phyloP scores from a whole-genome alignment of 1,284 basidiomycete species.

The Omphalotus olearius region DNA sequence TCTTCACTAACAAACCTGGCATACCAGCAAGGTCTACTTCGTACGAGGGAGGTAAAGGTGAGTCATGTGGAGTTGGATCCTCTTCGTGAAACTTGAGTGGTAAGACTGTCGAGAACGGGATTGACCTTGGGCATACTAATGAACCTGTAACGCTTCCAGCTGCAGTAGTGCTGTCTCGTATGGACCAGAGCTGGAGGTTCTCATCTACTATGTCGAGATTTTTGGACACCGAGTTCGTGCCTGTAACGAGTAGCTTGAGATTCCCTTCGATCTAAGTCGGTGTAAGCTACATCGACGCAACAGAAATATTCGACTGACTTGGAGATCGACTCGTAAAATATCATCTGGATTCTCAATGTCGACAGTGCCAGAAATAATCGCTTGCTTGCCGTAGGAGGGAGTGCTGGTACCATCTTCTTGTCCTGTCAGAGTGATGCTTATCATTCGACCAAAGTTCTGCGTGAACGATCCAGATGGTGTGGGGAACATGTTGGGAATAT shows the following conservation, averaged over 20 bases:
- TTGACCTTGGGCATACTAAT: not conserved
- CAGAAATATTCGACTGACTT: not conserved
- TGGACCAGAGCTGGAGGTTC: not conserved
- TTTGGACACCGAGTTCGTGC: not conserved
- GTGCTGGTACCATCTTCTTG: not conserved
- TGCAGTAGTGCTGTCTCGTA: not conserved
- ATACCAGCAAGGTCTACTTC: not conserved
- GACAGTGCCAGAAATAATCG: not conserved
- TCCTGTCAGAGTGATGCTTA: not conserved
- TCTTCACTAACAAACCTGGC: not conserved
- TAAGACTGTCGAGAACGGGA: conserved; percentile 3
- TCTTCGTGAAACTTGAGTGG: not conserved
- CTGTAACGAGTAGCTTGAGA: not conserved
- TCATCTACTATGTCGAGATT: not conserved
- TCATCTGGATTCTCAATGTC: not conserved
- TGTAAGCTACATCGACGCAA: not conserved
- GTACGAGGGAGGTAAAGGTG: conserved; percentile 2
- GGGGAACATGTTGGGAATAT: not conserved
- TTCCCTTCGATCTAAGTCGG: not conserved
- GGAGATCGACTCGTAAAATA: not conserved
- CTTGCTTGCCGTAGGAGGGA: not conserved
- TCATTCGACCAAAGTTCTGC: not conserved
- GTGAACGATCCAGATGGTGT: not conserved
- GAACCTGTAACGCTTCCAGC: not conserved
- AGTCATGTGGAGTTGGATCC: too few species aligned